Percentiles rank a stretch among this genome's conserved stretches.
Conservation (phyloP, 805 yeast species). For the Blastobotrys robertii region DNA sequence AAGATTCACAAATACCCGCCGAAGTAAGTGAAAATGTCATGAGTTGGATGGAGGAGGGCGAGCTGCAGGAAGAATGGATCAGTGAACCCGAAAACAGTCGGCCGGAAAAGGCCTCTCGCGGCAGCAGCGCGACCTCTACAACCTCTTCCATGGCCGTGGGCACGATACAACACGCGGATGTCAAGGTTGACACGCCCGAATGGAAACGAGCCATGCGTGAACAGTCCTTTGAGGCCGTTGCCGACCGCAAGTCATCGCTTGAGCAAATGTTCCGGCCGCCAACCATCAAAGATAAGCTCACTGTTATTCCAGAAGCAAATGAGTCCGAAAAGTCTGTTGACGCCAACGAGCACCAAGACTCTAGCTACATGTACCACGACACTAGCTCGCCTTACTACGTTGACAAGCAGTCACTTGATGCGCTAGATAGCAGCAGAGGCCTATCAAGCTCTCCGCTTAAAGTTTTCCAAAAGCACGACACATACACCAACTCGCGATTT, state of each 20-base stretch:
- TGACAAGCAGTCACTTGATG: not conserved
- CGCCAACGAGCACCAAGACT: not conserved
- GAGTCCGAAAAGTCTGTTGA: not conserved
- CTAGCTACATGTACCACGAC: not conserved
- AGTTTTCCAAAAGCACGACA: conserved; percentile 20
- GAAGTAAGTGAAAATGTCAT: not conserved
- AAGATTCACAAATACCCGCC: too few species aligned
- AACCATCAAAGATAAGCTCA: conserved; percentile 1
- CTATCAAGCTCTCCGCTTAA: conserved; percentile 14
- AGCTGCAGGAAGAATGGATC: conserved; percentile 4
- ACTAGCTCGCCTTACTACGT: not conserved
- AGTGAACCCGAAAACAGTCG: conserved; percentile 1
- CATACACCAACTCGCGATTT: conserved; percentile 19
- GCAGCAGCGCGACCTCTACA: not conserved
- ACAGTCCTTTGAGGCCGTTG: too few species aligned
- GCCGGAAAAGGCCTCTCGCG: not conserved
- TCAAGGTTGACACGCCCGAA: conserved; percentile 3
- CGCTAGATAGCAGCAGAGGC: not conserved
- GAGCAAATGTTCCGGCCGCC: conserved; percentile 4
- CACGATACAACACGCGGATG: not conserved
- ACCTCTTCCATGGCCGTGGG: not conserved
- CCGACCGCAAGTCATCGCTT: not conserved
- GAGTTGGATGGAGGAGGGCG: conserved; percentile 4
- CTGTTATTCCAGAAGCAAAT: not conserved
- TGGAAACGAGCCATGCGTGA: conserved; percentile 4